Conservation (phyloP, 495 filamentous ascomycete species). For the Neurospora sp. region DNA sequence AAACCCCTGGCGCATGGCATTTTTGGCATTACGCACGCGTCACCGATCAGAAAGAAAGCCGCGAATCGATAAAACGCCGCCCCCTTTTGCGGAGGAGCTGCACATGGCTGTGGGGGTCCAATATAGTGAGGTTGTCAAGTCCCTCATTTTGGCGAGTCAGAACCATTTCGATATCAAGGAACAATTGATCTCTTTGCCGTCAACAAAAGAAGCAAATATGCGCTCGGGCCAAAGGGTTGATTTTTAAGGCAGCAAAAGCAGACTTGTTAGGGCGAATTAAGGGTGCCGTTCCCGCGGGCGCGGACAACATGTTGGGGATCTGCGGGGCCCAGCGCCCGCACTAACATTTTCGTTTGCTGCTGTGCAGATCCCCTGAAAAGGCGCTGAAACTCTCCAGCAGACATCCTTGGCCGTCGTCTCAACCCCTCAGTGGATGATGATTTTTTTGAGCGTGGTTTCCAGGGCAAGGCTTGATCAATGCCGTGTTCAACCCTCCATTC, state of each 20-base stretch:
- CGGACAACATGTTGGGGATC: slow-evolving; percentile 35
- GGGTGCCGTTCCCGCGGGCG: not conserved
- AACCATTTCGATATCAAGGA: not conserved
- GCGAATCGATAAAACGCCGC: not conserved
- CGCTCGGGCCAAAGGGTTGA: slow-evolving; percentile 3
- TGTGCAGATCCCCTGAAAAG: not conserved
- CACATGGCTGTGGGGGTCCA: not conserved
- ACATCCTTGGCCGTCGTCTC: slow-evolving; percentile 11
- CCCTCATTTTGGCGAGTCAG: not conserved
- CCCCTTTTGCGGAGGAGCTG: not conserved
- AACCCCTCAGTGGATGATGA: slow-evolving; percentile 1
- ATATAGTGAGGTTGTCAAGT: not conserved
- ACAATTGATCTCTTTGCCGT: not conserved
- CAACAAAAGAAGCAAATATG: not conserved
- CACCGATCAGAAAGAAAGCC: not conserved
- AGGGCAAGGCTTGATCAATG: not conserved
- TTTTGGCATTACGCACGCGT: not conserved
- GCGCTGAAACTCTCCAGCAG: not conserved
- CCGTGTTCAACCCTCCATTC: slow-evolving; percentile 1
- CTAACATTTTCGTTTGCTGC: slow-evolving; percentile 11
- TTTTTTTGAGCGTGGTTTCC: not conserved
- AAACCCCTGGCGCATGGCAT: not conserved
- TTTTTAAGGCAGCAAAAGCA: not conserved
- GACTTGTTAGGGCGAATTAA: not conserved
- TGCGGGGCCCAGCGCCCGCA: slow-evolving; percentile 25